Evolutionary conservation across 2,329 filamentous ascomycete genomes (phyloP), one percentile per base, ranked within the genome.

Genomic region (Oidium heveae): DNA sequence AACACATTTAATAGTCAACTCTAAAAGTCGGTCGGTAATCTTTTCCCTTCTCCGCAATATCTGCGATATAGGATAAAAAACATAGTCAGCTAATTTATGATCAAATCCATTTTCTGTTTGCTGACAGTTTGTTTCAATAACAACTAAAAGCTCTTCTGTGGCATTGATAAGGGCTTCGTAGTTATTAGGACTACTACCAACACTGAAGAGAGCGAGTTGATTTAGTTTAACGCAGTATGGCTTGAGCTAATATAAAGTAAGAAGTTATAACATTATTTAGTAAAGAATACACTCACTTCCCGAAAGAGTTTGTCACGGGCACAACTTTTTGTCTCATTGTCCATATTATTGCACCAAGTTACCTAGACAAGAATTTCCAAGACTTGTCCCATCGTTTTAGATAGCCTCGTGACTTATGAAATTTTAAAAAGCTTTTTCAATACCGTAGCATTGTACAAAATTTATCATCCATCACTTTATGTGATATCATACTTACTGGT

Each of bases 1-100:
- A 36, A 95, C 70, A 60, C 84, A 89, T 64, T 79, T 78, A 49
- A 95, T 72, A 33, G 82, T 80, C 46, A 84, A 68, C 65, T 98
- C 91, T 8, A 91, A 69, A 43, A 85, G 71, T 37, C 75, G 74
- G 50, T 84, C 75, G 0, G 88, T 80, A 54, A 88, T 77, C 51
- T 75, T 72, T 58, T 83, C 77, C 60, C 85, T 82, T 58, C 80
- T 75, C 56, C 86, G 81, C 61, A 98, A 81, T 41, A 96, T 78
- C 61, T 91, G 83, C 0, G 86, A 87, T 0, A 98, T 71, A 0
- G 91, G 91, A 58, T 95, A 94, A 71, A 96, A 96, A 63, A 84
- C 76, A 71, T 96, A 98, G 69, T 95, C 88, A 15, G 88, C 86
- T 18, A 96, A 70, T 65, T 87, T 89, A 54, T 80, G 74, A 65